Percentiles rank a stretch among this genome's conserved stretches.
phyloP scores from a whole-genome alignment of 2,329 filamentous ascomycete genomes.

The Xylogone sp. region DNA sequence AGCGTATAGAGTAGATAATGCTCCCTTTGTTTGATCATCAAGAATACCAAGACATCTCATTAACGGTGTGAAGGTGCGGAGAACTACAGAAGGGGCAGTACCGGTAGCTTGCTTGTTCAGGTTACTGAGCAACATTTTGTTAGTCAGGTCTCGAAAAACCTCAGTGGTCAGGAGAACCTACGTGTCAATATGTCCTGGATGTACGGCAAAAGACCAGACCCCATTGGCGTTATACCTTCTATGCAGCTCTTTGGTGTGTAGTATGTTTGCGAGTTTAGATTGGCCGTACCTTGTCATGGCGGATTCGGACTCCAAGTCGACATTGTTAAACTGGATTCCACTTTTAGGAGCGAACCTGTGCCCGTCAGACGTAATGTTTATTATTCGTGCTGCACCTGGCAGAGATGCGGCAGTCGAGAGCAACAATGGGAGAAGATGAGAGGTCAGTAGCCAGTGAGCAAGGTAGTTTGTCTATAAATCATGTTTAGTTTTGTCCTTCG shows the following conservation, averaged over 20 bases:
- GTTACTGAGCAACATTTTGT: too few species aligned
- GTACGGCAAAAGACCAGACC: slow-evolving; percentile 32
- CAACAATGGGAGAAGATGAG: slow-evolving; percentile 9
- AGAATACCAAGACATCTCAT: too few species aligned
- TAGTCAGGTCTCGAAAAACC: too few species aligned
- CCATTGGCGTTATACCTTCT: slow-evolving; percentile 31
- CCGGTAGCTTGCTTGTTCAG: too few species aligned
- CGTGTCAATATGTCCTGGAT: too few species aligned
- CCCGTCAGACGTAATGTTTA: slow-evolving; percentile 15
- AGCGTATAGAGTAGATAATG: too few species aligned
- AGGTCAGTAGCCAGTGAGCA: slow-evolving; percentile 12
- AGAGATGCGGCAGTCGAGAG: slow-evolving; percentile 10
- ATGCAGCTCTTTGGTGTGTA: slow-evolving; percentile 37
- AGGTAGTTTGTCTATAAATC: slow-evolving; percentile 13
- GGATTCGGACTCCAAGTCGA: slow-evolving; percentile 10
- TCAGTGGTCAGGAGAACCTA: too few species aligned
- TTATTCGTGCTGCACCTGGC: slow-evolving; percentile 5
- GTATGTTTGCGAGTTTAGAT: slow-evolving; percentile 42
- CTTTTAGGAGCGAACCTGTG: slow-evolving; percentile 6
- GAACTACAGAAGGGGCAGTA: too few species aligned
- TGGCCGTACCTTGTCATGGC: slow-evolving; percentile 33
- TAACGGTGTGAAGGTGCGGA: too few species aligned
- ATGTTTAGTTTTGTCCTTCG: too few species aligned
- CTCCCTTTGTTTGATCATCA: too few species aligned
- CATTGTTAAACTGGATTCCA: slow-evolving; percentile 26